Evolutionary conservation across 305 asterid species (phyloP).

Genomic region (Fraxinus nigra): DNA sequence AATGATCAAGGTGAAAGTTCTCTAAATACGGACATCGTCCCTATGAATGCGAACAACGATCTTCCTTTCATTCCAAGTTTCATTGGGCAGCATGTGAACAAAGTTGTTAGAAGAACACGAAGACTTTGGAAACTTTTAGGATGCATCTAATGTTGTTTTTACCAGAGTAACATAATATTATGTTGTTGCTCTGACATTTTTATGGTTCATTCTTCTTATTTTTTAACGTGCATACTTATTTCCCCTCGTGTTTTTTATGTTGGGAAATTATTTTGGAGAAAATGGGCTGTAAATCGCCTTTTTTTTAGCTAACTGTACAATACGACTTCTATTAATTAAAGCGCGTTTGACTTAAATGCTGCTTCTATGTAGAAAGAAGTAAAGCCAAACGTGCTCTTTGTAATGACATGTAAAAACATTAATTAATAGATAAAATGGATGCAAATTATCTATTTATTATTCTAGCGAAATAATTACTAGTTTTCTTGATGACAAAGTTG

Average conservation of each 20-base stretch:
- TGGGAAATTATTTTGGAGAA: not conserved
- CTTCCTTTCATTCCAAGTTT: constrained; percentile 22
- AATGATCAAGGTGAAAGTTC: constrained; percentile 10
- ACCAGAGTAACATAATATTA: constrained; percentile 22
- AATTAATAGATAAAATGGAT: not conserved
- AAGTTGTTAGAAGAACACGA: constrained; percentile 31
- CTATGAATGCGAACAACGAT: not conserved
- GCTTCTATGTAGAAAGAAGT: not conserved
- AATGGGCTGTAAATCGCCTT: not conserved
- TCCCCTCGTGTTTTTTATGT: not conserved
- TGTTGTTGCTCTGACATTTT: constrained; percentile 23
- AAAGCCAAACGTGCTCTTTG: not conserved
- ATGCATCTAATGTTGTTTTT: constrained; percentile 23
- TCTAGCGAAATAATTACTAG: not conserved
- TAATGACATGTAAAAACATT: not conserved
- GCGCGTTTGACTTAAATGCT: not conserved
- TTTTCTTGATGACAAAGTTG: not conserved
- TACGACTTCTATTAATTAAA: not conserved
- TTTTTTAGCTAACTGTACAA: not conserved
- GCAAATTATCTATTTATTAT: not conserved
- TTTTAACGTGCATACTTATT: not conserved
- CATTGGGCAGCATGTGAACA: constrained; percentile 27
- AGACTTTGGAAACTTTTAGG: constrained; percentile 41
- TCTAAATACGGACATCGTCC: constrained; percentile 4
- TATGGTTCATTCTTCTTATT: not conserved